Conservation (phyloP, 176 grass and related monocot species). For the Ensete ventricosum region DNA sequence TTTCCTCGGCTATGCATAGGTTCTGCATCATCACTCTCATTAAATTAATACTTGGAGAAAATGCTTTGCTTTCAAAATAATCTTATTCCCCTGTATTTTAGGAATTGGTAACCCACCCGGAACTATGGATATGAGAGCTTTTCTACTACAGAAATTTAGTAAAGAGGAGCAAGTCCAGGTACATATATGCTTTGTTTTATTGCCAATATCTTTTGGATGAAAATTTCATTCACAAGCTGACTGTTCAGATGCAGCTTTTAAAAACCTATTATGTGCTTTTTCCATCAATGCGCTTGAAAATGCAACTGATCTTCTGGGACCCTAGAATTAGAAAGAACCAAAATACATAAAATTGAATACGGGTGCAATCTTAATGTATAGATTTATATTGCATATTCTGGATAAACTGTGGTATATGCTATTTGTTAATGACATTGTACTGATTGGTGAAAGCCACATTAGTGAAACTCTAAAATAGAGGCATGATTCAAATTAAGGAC, state of each 20-base stretch:
- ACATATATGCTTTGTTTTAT: conserved; percentile 16
- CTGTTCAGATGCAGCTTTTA: neutral
- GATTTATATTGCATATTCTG: neutral
- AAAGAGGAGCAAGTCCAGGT: conserved; percentile 73
- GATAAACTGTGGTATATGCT: neutral
- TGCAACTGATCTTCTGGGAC: neutral
- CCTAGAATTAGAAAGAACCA: neutral
- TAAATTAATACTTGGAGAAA: conserved; percentile 16
- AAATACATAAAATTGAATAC: neutral
- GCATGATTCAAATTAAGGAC: neutral
- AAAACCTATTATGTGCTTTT: no score
- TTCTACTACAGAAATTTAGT: conserved; percentile 88
- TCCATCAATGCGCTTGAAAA: no score
- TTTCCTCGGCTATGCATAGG: conserved; percentile 88
- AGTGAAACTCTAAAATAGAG: neutral
- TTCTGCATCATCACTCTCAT: conserved; percentile 27
- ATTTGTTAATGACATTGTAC: neutral
- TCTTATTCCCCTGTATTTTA: conserved; percentile 28
- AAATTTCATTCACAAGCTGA: neutral
- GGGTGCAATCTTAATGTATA: neutral
- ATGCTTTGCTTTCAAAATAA: neutral
- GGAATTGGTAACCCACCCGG: conserved; percentile 94
- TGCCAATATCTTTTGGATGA: neutral
- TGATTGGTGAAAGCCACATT: neutral
- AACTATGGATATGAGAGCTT: conserved; percentile 77